Conservation (phyloP, 164 flowering plant species). For the Brasenia schreberi region DNA sequence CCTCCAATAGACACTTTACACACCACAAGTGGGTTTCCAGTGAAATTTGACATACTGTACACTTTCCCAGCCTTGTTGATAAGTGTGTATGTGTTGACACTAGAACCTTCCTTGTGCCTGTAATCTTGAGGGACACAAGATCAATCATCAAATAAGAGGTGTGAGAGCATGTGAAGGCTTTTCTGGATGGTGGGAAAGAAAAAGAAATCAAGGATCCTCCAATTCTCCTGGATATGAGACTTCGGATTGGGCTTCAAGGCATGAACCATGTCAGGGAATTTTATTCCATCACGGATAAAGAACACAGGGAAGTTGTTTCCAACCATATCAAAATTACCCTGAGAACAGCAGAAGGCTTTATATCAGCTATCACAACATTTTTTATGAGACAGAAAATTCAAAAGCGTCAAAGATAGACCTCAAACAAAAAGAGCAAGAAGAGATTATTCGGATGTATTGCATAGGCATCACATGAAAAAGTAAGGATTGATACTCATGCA, state of each 20-base stretch:
- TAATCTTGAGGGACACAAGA: slow-evolving; percentile 62
- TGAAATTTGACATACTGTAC: slow-evolving; percentile 72
- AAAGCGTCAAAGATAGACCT: too few relatives aligned
- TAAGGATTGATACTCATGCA: too few relatives aligned
- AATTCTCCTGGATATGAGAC: slow-evolving; percentile 58
- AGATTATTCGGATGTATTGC: too few relatives aligned
- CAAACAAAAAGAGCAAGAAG: too few relatives aligned
- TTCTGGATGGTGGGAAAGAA: not conserved
- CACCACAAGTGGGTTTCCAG: slow-evolving; percentile 79
- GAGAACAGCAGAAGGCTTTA: too few relatives aligned
- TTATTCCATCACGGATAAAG: slow-evolving; percentile 58
- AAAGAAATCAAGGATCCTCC: slow-evolving; percentile 55
- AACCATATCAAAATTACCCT: slow-evolving; percentile 56
- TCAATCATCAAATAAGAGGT: slow-evolving; percentile 76
- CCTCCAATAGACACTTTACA: slow-evolving; percentile 53
- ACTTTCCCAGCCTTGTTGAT: slow-evolving; percentile 68
- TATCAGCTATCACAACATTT: too few relatives aligned
- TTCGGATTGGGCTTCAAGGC: slow-evolving; percentile 63
- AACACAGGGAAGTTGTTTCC: slow-evolving; percentile 70
- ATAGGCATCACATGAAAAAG: too few relatives aligned
- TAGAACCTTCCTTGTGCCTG: slow-evolving; percentile 85
- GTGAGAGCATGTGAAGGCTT: slow-evolving; percentile 24
- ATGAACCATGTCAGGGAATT: slow-evolving; percentile 63
- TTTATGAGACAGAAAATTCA: too few relatives aligned
- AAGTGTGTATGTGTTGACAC: slow-evolving; percentile 67